Conservation (phyloP, 495 filamentous ascomycete species). For the Penicillium coprophilum region DNA sequence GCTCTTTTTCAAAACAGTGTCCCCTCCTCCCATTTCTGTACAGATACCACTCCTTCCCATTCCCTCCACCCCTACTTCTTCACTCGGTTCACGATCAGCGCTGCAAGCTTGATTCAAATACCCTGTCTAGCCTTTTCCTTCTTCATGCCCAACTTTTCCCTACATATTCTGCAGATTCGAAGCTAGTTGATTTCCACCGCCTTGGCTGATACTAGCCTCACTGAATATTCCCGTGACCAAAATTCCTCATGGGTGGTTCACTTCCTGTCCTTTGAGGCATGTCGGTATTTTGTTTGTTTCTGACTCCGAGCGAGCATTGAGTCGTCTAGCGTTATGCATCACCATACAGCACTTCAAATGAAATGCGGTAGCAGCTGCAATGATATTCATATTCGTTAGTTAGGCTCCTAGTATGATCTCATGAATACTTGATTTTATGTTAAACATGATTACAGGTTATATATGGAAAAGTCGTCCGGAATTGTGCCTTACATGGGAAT, state of each 20-base stretch:
- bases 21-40: constrained; percentile 13
- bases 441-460: not conserved
- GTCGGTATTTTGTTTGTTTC: constrained; percentile 9
- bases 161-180: constrained; percentile 31
- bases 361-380: not conserved
- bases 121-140: constrained; percentile 19
- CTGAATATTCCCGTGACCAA: constrained; percentile 2
- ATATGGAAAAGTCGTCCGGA: not conserved
- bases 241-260: constrained; percentile 17
- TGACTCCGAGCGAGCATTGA: constrained; percentile 23
- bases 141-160: constrained; percentile 6
- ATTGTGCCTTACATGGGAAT: not conserved
- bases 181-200: constrained; percentile 19
- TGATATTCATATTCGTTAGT: not conserved
- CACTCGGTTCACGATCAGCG: constrained; percentile 28
- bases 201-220: not conserved
- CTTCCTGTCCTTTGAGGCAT: constrained; percentile 3
- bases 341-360: constrained; percentile 10
- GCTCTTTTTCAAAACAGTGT: not conserved
- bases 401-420: not conserved
- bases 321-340: constrained; percentile 24
- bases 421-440: constrained; percentile 9
- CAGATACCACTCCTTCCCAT: constrained; percentile 22
- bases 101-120: constrained; percentile 31
- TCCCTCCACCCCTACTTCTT: constrained; percentile 1